These are phyloP conservation scores for Stephania cephalantha DNA, from an alignment of 164 flowering plant species.

Conservation along the genomic window DNA sequence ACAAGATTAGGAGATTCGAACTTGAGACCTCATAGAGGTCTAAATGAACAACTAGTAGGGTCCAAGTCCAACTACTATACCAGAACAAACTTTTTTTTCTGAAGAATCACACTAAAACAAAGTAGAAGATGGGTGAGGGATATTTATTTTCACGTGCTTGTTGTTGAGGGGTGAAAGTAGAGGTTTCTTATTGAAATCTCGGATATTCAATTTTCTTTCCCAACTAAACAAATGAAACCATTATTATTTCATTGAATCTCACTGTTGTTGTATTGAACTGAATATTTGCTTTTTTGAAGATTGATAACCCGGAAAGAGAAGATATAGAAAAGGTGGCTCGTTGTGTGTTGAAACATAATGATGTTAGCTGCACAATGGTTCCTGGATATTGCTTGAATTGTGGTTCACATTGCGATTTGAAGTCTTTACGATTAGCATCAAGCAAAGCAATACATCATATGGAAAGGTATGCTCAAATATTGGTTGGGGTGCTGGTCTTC, in stretches of 20 bases:
- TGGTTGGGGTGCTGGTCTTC: background rate
- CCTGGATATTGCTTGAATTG: slow-evolving; percentile 63
- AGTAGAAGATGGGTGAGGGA: too few relatives aligned
- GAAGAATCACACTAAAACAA: too few relatives aligned
- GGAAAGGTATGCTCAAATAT: slow-evolving; percentile 34
- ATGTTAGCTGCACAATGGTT: slow-evolving; percentile 16
- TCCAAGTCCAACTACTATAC: too few relatives aligned
- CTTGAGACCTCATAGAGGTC: too few relatives aligned
- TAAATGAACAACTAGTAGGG: too few relatives aligned
- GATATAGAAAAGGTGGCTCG: slow-evolving; percentile 32
- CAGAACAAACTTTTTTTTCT: too few relatives aligned
- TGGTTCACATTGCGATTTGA: slow-evolving; percentile 46
- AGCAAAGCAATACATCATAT: slow-evolving; percentile 31
- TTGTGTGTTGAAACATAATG: slow-evolving; percentile 21
- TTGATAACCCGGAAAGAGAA: slow-evolving; percentile 21
- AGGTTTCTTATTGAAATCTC: background rate
- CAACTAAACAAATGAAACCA: background rate
- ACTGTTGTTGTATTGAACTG: slow-evolving; percentile 1
- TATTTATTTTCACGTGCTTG: too few relatives aligned
- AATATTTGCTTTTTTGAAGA: slow-evolving; percentile 25
- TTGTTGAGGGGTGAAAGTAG: too few relatives aligned
- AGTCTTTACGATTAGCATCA: slow-evolving; percentile 27
- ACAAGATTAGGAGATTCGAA: too few relatives aligned
- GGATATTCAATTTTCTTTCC: background rate
- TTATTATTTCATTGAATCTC: background rate